Evolutionary conservation across 495 filamentous ascomycete species (phyloP), one percentile per base, ranked within the genome.

Genomic region (Xylaria curta): DNA sequence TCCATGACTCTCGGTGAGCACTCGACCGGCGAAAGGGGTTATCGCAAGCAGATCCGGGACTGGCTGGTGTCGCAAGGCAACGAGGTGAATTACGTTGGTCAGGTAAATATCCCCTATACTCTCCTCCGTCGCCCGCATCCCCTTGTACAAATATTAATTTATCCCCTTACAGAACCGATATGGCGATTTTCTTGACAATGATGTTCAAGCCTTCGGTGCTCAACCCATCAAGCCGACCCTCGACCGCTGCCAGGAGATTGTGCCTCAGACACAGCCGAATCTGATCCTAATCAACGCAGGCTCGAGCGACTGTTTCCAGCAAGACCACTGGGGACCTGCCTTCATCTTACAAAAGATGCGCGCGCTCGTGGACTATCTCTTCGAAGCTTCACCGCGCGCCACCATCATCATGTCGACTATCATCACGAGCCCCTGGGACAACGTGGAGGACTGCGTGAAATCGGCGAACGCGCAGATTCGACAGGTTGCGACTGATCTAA

Each of bases 1-100:
- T 90, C 88, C 0, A 88, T 91, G 72, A 89, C 88, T 4, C 79
- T 81, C 54, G 89, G 89, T 28, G 85, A 83, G 56, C 76, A 76
- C 36, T 87, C 85, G 1, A 81, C 77, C 2, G 85, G 86, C 64
- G 82, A 83, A 24, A 85, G 88, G 76, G 87, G 88, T 21, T 90
- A 87, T 74, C 86, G 89, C 36, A 81, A 81, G 36, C 76, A 82
- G 73, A 76, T 87, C 7, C 75, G 76, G 19, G 79, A 82, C 62
- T 73, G 76, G 58, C 78, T 87, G 28, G 72, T 76, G 17, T 74
- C 76, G n/a, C 76, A 73, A 54, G 77, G 78, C 13, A 74, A 78
- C 44, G 71, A 77, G 7, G 78, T 83, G 38, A 82, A 81, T 75
- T 77, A 46, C 40, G 76, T 79, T 54, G 77, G 77, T 12, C 76